Base-by-base conservation (phyloP, 352 stramenopile species). In the Globisporangium viniferum region DNA sequence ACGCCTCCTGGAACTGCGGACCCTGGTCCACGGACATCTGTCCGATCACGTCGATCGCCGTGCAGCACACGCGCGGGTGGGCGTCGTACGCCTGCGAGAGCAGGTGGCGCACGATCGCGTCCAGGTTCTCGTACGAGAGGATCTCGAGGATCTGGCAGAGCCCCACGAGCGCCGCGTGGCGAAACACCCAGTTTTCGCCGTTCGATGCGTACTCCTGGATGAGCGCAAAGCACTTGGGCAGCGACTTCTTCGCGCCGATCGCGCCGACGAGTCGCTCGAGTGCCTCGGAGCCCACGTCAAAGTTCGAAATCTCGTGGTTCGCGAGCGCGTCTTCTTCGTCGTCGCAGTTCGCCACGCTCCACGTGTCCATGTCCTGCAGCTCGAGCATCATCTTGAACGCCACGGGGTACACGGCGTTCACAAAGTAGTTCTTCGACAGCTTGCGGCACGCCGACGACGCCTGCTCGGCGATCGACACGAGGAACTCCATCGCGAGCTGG, bases 361-460 rank as follows among this genome's bases (percentile, higher is more conserved):
- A 94, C 24, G 79, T 80, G 15, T 91, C 86, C 15, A 90, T 18
- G 68, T 93, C 85, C 65, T 86, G 79, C 24, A 95, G 62, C 49
- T 95, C 88, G 39, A 94, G 73, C 86, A 95, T 92, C 82, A 95
- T 89, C 64, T 86, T 84, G 68, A 95, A 95, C 6, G 84, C 75
- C 6, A 95, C 76, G 7, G 88, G 88, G 67, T 90, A 93, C 9
- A 95, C 84, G 2, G 63, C 69, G 18, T 79, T 62, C 31, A 94
- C 88, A 64, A 95, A 95, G 60, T 71, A 68, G 75, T 94, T 93
- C 70, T 92, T 90, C 20, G 82, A 74, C 14, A 93, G 58, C n/a
- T 84, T 78, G 49, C 85, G 78, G 71, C 88, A 95, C 39, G 72
- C 59, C 1, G 71, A 73, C n/a, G 86, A 66, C 1, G 79, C 81